Percentiles rank a stretch among this genome's conserved stretches.
Conservation (phyloP, 352 stramenopile species). For the Elongisporangium prolatum region DNA sequence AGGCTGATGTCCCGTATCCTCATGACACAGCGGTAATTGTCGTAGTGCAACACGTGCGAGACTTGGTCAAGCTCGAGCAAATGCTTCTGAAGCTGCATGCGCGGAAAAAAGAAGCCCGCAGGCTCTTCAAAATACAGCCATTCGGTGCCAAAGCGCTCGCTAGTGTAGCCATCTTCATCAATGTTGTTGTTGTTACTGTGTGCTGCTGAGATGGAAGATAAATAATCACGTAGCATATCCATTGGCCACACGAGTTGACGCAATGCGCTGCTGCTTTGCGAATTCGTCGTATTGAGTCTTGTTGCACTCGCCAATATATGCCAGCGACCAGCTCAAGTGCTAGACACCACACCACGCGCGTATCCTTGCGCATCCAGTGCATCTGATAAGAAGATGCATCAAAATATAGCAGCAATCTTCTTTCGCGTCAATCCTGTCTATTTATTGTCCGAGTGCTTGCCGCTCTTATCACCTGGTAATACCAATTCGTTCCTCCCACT, state of each 20-base stretch:
- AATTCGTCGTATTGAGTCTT: neutral
- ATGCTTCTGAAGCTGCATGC: constrained; percentile 32
- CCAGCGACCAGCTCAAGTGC: no score
- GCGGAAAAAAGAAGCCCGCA: constrained; percentile 37
- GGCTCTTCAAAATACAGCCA: constrained; percentile 60
- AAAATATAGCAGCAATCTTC: neutral
- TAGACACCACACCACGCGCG: neutral
- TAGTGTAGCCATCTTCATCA: constrained; percentile 9
- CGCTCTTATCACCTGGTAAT: neutral
- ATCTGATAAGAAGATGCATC: neutral
- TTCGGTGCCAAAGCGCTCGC: constrained; percentile 26
- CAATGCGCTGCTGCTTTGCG: neutral
- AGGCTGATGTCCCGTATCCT: constrained; percentile 51
- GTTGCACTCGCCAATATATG: neutral
- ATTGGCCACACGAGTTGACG: neutral
- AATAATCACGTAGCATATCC: neutral
- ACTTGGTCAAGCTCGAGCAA: constrained; percentile 61
- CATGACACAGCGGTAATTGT: constrained; percentile 44
- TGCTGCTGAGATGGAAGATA: neutral
- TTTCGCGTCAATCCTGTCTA: neutral
- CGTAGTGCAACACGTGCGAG: constrained; percentile 50
- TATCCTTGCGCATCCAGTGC: neutral
- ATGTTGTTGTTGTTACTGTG: constrained; percentile 15
- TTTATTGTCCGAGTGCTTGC: neutral
- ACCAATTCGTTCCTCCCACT: no score